These are phyloP conservation scores for Fusarium veterinarium DNA, from an alignment of 2,329 filamentous ascomycete genomes.

Conservation along the genomic window DNA sequence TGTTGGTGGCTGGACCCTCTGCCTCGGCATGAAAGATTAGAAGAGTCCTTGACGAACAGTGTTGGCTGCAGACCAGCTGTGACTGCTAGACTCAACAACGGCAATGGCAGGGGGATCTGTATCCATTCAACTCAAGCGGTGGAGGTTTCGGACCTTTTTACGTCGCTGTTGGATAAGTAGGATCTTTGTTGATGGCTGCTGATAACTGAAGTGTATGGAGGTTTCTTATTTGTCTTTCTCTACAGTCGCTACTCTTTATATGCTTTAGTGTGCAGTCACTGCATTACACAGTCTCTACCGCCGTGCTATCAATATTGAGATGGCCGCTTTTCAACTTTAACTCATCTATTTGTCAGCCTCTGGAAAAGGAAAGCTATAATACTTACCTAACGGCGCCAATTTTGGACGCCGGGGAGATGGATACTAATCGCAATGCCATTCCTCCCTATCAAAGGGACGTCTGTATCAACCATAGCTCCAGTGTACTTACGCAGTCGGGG, in stretches of 20 bases:
- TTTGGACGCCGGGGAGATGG: neutral
- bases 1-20: neutral
- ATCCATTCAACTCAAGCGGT: no score
- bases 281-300: neutral
- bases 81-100: neutral
- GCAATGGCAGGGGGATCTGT: fast-evolving
- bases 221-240: neutral
- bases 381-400: neutral
- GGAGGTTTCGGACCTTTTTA: neutral
- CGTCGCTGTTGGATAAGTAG: neutral
- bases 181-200: neutral
- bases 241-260: neutral
- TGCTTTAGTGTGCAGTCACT: neutral
- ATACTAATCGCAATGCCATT: neutral
- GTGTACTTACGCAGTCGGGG: neutral
- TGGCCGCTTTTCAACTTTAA: neutral
- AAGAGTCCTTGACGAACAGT: neutral
- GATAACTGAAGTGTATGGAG: no score
- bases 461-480: neutral
- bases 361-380: fast-evolving
- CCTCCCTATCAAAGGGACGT: neutral
- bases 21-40: neutral
- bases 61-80: no score
- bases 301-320: neutral
- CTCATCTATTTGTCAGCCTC: neutral